phyloP scores from a whole-genome alignment of 352 stramenopile species.

The Globisporangium lucens region DNA sequence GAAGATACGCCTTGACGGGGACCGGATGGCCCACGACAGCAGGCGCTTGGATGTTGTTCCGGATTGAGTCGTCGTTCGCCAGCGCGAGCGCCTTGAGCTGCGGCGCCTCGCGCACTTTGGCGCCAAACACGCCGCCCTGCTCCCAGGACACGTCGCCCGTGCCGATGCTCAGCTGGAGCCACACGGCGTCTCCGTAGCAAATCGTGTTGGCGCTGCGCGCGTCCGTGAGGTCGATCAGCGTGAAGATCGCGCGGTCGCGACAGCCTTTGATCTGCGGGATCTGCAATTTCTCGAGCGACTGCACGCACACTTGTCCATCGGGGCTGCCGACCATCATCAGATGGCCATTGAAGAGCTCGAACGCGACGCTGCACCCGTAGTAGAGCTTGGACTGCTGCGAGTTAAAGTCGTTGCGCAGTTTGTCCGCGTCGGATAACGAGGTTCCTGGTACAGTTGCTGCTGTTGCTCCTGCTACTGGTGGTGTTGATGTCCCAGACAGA shows the following conservation, averaged over 20 bases:
- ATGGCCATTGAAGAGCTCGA: slow-evolving; percentile 77
- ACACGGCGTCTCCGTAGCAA: slow-evolving; percentile 73
- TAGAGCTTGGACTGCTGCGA: slow-evolving; percentile 57
- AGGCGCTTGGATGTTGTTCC: slow-evolving; percentile 44
- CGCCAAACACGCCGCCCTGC: slow-evolving; percentile 65
- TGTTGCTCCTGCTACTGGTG: background rate
- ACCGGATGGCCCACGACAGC: slow-evolving; percentile 52
- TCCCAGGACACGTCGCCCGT: slow-evolving; percentile 68
- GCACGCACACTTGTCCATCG: slow-evolving; percentile 57
- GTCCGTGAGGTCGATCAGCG: slow-evolving; percentile 61
- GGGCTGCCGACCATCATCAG: slow-evolving; percentile 64
- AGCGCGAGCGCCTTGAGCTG: slow-evolving; percentile 65
- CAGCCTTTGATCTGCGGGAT: slow-evolving; percentile 42
- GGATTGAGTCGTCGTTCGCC: slow-evolving; percentile 42
- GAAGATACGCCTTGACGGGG: slow-evolving; percentile 62
- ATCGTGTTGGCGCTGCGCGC: slow-evolving; percentile 63
- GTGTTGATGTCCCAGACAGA: background rate
- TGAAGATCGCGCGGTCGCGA: slow-evolving; percentile 65
- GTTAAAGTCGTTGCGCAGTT: slow-evolving; percentile 72
- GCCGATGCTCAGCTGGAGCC: slow-evolving; percentile 68
- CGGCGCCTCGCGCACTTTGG: slow-evolving; percentile 69
- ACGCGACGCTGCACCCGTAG: slow-evolving; percentile 62
- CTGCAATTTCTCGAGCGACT: slow-evolving; percentile 60
- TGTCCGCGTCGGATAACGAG: slow-evolving; percentile 46
- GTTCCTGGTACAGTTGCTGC: slow-evolving; percentile 1